Percentiles rank a stretch among this genome's conserved stretches.
These are phyloP conservation scores for Fusarium verrucosum DNA, from an alignment of 2,329 filamentous ascomycete species.

Conservation along the genomic window DNA sequence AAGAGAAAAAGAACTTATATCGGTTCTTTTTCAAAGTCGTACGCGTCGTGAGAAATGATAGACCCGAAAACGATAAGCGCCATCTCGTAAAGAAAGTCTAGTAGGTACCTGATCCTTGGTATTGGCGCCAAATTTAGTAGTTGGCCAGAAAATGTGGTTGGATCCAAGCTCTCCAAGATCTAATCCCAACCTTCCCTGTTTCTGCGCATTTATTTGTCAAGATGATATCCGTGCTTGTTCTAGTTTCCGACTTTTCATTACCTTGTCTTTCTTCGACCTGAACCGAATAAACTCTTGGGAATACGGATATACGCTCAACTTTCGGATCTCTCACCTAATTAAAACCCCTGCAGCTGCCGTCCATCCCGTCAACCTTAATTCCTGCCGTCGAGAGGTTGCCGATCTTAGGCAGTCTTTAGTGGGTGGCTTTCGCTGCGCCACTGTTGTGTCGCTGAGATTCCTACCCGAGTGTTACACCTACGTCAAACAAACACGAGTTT, in stretches of 20 bases:
- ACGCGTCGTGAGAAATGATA: conserved; percentile 1
- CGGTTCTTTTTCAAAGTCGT: not conserved
- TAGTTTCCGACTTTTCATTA: not conserved
- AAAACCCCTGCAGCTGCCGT: conserved; percentile 34
- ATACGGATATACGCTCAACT: no score
- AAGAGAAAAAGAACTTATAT: not conserved
- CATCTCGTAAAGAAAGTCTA: conserved; percentile 21
- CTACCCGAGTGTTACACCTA: conserved; percentile 30
- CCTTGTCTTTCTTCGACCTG: not conserved
- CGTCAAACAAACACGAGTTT: conserved; percentile 39
- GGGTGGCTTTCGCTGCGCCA: conserved; percentile 35
- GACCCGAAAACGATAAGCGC: conserved; percentile 6
- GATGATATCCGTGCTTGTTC: not conserved
- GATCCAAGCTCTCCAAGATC: conserved; percentile 10
- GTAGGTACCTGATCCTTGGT: no score
- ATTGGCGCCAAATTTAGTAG: conserved; percentile 33
- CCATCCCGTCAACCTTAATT: conserved; percentile 37
- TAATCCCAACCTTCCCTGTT: conserved; percentile 29
- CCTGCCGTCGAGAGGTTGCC: conserved; percentile 11
- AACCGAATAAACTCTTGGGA: not conserved
- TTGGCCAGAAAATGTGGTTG: conserved; percentile 30
- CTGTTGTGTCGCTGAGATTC: conserved; percentile 17
- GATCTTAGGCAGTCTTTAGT: conserved; percentile 35
- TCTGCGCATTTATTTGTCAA: not conserved
- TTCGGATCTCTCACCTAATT: conserved; percentile 10